These are phyloP conservation scores for Tolypocladium paradoxum DNA, from an alignment of 2,329 filamentous ascomycete genomes.

Conservation along the genomic window DNA sequence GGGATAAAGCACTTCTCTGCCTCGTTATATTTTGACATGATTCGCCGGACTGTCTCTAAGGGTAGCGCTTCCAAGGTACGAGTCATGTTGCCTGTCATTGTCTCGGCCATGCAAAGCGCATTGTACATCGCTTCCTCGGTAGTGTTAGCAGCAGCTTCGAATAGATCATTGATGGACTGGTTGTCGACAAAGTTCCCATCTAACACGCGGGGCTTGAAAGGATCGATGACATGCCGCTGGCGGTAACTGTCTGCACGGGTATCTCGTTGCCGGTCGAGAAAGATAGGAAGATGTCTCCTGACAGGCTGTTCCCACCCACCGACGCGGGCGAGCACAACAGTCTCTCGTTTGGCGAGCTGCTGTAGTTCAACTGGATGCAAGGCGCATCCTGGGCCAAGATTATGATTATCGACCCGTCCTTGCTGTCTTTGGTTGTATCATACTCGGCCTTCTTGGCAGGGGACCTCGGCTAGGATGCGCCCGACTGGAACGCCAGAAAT, in stretches of 20 bases:
- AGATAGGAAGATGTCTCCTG: slow-evolving; percentile 57
- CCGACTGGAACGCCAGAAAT: slow-evolving; percentile 54
- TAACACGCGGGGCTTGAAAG: slow-evolving; percentile 24
- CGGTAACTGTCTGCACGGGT: slow-evolving; percentile 18
- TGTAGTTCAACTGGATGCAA: slow-evolving; percentile 21
- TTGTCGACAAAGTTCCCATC: slow-evolving; percentile 34
- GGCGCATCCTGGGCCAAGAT: slow-evolving; percentile 21
- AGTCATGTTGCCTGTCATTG: slow-evolving; percentile 42
- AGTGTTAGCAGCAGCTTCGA: slow-evolving; percentile 50
- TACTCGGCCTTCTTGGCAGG: neutral
- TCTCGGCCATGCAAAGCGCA: slow-evolving; percentile 49
- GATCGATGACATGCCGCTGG: slow-evolving; percentile 24
- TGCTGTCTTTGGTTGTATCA: slow-evolving; percentile 4
- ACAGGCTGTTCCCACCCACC: slow-evolving; percentile 52
- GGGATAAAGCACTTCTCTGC: neutral
- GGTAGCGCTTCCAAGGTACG: slow-evolving; percentile 38
- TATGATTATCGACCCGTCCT: slow-evolving; percentile 25
- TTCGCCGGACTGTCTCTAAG: slow-evolving; percentile 31
- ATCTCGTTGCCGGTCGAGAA: slow-evolving; percentile 51
- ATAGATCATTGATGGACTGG: slow-evolving; percentile 47
- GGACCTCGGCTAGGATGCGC: slow-evolving; percentile 30
- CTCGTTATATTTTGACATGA: slow-evolving; percentile 20
- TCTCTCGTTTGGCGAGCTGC: slow-evolving; percentile 47
- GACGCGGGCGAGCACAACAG: slow-evolving; percentile 48
- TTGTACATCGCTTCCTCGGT: slow-evolving; percentile 59